A percentile compares a stretch with the other conserved stretches of the same genome.
Evolutionary conservation across 164 flowering plant species (phyloP).

Genomic region (Cinnamomum micranthum): DNA sequence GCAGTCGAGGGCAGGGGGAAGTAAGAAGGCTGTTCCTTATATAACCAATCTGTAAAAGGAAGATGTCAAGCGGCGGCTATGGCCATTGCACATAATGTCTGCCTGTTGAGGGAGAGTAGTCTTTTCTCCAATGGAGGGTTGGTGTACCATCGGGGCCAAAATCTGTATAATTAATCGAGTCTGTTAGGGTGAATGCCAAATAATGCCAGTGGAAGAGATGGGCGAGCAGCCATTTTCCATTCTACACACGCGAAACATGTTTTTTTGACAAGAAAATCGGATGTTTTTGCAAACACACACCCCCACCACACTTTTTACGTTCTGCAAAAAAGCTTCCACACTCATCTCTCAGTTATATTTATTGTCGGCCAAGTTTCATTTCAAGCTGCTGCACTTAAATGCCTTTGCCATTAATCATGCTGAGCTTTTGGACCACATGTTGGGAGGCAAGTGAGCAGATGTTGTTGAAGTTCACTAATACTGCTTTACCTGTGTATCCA

Average conservation of each 20-base stretch:
- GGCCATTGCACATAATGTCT: not conserved
- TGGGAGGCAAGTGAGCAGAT: too few relatives aligned
- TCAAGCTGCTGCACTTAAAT: too few relatives aligned
- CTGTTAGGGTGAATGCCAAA: constrained; percentile 1
- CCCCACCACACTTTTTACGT: not conserved
- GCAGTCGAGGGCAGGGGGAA: constrained; percentile 1
- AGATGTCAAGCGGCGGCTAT: not conserved
- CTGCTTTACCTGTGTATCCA: too few relatives aligned
- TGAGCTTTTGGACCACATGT: too few relatives aligned
- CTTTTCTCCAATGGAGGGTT: not conserved
- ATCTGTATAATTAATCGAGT: constrained; percentile 2
- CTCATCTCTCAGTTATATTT: not conserved
- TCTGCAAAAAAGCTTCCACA: not conserved
- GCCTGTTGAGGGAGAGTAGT: not conserved
- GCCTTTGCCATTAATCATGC: too few relatives aligned
- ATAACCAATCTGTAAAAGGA: constrained; percentile 1
- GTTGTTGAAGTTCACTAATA: too few relatives aligned
- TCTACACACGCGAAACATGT: not conserved
- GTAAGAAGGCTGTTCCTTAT: not conserved
- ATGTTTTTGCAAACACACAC: not conserved
- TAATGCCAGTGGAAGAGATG: constrained; percentile 4
- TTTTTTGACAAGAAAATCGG: not conserved
- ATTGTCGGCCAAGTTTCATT: too few relatives aligned
- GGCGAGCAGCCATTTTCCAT: not conserved
- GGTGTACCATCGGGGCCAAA: not conserved